Conservation (phyloP, 331 rosid species). For the Spiraea crenata region DNA sequence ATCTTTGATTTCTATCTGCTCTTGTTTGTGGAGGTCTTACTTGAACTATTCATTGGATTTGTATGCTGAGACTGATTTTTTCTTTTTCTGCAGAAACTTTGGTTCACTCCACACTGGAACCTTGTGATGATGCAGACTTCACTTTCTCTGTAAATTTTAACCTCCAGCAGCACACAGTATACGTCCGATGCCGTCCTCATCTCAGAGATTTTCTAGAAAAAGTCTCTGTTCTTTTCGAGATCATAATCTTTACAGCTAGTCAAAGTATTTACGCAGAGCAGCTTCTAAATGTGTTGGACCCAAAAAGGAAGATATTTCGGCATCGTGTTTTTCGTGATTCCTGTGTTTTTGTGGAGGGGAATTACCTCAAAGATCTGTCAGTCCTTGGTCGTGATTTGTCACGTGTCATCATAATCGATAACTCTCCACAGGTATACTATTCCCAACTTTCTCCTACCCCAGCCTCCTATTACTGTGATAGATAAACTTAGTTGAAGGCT, state of each 20-base stretch:
- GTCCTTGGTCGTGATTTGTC: constrained; percentile 96
- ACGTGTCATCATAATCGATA: constrained; percentile 77
- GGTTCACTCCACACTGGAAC: constrained; percentile 95
- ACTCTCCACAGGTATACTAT: constrained; percentile 87
- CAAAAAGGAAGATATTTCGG: constrained; percentile 89
- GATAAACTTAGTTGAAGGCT: not conserved
- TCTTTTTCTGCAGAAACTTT: constrained; percentile 74
- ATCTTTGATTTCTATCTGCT: not conserved
- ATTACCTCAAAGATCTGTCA: constrained; percentile 91
- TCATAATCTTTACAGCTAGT: constrained; percentile 95
- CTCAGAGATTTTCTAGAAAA: constrained; percentile 80
- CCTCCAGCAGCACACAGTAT: constrained; percentile 80
- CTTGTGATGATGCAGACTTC: constrained; percentile 92
- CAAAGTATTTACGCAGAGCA: constrained; percentile 99
- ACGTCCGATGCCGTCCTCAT: constrained; percentile 97
- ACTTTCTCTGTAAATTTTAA: constrained; percentile 90
- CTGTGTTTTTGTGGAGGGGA: constrained; percentile 95
- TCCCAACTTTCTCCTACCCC: not conserved
- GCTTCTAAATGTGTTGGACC: constrained; percentile 94
- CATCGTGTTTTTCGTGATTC: constrained; percentile 96
- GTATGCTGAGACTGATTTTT: constrained; percentile 25
- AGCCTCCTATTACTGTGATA: constrained; percentile 1
- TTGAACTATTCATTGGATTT: not conserved
- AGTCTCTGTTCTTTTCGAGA: constrained; percentile 69
- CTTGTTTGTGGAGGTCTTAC: not conserved